Conservation (phyloP, 768 basidiomycete species). For the Candolleomyces eurysporus region DNA sequence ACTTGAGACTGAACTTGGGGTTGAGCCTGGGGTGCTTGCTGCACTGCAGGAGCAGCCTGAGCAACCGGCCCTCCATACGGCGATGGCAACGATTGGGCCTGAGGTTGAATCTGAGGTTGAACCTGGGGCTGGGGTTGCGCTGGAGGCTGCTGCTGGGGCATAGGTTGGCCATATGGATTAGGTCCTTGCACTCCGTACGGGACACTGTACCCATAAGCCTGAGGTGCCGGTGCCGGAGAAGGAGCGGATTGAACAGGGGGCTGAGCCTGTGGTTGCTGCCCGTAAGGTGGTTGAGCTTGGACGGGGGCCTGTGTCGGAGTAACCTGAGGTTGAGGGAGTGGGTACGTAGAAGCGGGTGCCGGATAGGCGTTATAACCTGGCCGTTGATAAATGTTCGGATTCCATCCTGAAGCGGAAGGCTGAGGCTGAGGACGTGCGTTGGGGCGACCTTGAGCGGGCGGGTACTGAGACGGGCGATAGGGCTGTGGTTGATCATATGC, state of each 20-base stretch:
- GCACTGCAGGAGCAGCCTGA: background rate
- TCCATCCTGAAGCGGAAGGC: conserved; percentile 53
- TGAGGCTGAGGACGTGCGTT: conserved; percentile 13
- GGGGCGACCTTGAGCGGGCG: conserved; percentile 29
- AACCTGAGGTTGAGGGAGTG: conserved; percentile 3
- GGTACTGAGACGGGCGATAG: conserved; percentile 21
- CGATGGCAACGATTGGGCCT: background rate
- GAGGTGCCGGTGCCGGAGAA: conserved; percentile 1
- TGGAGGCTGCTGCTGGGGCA: conserved; percentile 22
- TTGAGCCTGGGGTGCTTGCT: background rate
- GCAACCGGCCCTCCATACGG: background rate
- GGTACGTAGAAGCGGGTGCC: conserved; percentile 10
- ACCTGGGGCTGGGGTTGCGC: conserved; percentile 21
- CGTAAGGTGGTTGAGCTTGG: conserved; percentile 14
- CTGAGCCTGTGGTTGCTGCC: conserved; percentile 13
- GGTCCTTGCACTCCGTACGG: background rate
- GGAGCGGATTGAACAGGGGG: conserved; percentile 1
- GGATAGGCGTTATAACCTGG: conserved; percentile 32
- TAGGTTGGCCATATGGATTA: conserved; percentile 3
- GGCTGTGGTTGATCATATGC: conserved; percentile 51
- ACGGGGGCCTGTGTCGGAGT: conserved; percentile 12
- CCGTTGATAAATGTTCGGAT: conserved; percentile 44
- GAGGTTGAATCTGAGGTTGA: conserved; percentile 1
- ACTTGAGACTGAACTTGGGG: conserved; percentile 2
- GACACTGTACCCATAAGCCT: background rate